Evolutionary conservation across 352 stramenopile genomes (phyloP).

Genomic region (Paralagenidium karlingii): DNA sequence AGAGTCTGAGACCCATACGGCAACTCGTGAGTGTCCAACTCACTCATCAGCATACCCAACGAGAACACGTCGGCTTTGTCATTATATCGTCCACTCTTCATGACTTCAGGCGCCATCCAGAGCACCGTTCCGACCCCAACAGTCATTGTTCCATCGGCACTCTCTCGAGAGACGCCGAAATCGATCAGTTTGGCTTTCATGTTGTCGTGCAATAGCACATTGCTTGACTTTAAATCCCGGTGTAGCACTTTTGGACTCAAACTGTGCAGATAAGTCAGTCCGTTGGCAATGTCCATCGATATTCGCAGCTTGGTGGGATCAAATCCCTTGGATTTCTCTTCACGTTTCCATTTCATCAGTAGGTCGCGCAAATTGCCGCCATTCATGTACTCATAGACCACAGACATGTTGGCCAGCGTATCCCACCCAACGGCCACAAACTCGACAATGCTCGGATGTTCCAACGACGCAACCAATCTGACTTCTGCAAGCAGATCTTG

Average conservation of each 20-base stretch:
- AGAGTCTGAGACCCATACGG: too few relatives aligned
- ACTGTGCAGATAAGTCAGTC: conserved; percentile 29
- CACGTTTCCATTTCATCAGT: neutral
- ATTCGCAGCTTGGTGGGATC: too few relatives aligned
- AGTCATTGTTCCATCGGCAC: conserved; percentile 5
- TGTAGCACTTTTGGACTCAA: conserved; percentile 31
- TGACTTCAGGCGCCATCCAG: too few relatives aligned
- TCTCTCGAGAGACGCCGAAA: conserved; percentile 35
- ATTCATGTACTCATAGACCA: neutral
- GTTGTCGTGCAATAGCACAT: conserved; percentile 27
- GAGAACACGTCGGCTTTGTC: conserved; percentile 7
- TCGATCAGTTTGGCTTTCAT: conserved; percentile 38
- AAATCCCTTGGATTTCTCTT: too few relatives aligned
- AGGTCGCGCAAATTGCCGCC: neutral
- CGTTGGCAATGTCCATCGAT: conserved; percentile 24
- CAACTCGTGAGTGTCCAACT: conserved; percentile 4
- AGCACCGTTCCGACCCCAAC: conserved; percentile 8
- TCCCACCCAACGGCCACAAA: neutral
- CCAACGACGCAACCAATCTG: conserved; percentile 5
- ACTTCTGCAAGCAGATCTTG: conserved; percentile 7
- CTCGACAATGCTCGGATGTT: neutral
- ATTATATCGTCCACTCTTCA: too few relatives aligned
- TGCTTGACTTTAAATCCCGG: conserved; percentile 38
- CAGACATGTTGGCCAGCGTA: neutral
- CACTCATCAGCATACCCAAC: conserved; percentile 4